A percentile compares a stretch with the other conserved stretches of the same genome.
Evolutionary conservation across 345 rosid species (phyloP).

Genomic region (Isatis tinctoria): DNA sequence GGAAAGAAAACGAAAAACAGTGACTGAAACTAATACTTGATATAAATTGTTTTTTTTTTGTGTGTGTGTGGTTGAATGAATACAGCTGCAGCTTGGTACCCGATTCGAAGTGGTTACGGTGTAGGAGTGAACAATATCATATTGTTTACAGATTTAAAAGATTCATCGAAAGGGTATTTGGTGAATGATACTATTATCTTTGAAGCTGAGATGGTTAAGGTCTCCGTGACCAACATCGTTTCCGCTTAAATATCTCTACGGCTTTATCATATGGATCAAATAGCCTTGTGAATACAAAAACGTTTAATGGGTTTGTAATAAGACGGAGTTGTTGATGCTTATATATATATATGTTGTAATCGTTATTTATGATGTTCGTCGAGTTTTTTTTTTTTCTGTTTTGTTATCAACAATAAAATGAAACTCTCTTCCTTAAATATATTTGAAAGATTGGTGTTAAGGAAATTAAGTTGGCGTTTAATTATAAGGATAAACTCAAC

Average conservation of each 20-base stretch:
- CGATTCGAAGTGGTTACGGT: neutral
- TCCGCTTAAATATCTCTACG: neutral
- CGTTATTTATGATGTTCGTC: neutral
- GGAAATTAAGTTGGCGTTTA: neutral
- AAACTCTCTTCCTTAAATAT: neutral
- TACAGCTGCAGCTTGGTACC: slow-evolving; percentile 32
- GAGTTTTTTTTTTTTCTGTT: neutral
- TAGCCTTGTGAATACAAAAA: neutral
- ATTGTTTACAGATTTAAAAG: neutral
- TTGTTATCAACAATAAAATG: neutral
- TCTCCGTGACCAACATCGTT: slow-evolving; percentile 26
- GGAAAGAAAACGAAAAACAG: too few species aligned
- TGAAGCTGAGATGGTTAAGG: slow-evolving; percentile 34
- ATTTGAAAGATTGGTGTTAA: neutral
- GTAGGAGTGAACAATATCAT: slow-evolving; percentile 24
- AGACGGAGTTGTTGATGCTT: neutral
- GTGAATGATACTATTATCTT: slow-evolving; percentile 34
- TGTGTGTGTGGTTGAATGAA: neutral
- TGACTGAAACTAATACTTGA: neutral
- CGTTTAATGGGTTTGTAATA: neutral
- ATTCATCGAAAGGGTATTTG: slow-evolving; percentile 32
- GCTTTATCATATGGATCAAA: neutral
- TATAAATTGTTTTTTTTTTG: neutral
- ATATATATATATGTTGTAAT: neutral
- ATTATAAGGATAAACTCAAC: neutral